Evolutionary conservation across 176 grass and related monocot genomes (phyloP).

Genomic region (Ananas comosus): DNA sequence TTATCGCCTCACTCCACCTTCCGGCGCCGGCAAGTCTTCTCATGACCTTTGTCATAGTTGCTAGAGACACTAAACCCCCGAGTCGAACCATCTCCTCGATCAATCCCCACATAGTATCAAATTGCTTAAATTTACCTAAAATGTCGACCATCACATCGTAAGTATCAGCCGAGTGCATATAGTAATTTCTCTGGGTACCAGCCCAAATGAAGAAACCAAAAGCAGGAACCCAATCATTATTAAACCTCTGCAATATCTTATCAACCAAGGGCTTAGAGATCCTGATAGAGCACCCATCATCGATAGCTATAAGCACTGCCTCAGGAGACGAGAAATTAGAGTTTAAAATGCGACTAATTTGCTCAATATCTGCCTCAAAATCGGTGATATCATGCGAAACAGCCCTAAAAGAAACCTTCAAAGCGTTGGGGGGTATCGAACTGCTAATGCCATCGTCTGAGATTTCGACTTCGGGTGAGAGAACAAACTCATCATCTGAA

Average conservation of each 20-base stretch:
- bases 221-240: constrained; percentile 56
- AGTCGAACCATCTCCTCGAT: constrained; percentile 44
- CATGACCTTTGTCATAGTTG: constrained; percentile 69
- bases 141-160: constrained; percentile 62
- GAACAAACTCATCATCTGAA: constrained; percentile 47
- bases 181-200: constrained; percentile 25
- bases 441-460: constrained; percentile 14
- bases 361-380: constrained; percentile 44
- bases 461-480: constrained; percentile 23
- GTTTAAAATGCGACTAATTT: constrained; percentile 39
- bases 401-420: neutral
- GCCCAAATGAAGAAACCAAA: constrained; percentile 92
- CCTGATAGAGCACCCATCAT: constrained; percentile 36
- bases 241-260: constrained; percentile 53
- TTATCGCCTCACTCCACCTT: constrained; percentile 54
- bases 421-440: neutral
- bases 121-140: constrained; percentile 67
- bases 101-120: constrained; percentile 66
- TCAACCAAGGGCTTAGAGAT: constrained; percentile 36
- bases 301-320: constrained; percentile 46
- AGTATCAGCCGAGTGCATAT: constrained; percentile 35
- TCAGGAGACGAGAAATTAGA: constrained; percentile 46
- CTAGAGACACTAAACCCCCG: constrained; percentile 45
- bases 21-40: constrained; percentile 64
- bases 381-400: constrained; percentile 20